A percentile compares a stretch with the other conserved stretches of the same genome.
These are phyloP conservation scores for Apiospora rasikravindrae DNA, from an alignment of 2,329 filamentous ascomycete species.

Conservation along the genomic window DNA sequence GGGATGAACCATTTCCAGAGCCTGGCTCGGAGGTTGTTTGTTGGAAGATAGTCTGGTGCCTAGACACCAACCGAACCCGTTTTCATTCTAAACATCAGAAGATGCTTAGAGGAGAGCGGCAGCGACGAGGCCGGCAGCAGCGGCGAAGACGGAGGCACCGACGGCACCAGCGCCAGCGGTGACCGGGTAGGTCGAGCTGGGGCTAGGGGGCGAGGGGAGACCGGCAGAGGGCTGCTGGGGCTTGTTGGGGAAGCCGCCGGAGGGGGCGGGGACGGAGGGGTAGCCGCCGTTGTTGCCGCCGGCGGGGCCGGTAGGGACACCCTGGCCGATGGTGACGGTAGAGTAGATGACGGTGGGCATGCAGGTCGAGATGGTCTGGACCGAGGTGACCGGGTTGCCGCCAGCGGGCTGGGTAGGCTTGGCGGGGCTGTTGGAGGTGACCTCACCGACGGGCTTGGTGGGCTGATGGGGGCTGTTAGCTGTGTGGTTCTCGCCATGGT, in stretches of 20 bases:
- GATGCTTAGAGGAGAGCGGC: conserved; percentile 59
- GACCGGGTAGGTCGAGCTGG: conserved; percentile 39
- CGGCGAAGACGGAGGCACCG: conserved; percentile 61
- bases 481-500: not conserved
- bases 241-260: conserved; percentile 33
- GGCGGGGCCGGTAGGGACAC: conserved; percentile 51
- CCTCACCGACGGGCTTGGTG: not conserved
- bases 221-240: conserved; percentile 30
- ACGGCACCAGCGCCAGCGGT: conserved; percentile 60
- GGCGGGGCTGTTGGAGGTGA: conserved; percentile 10
- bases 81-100: not conserved
- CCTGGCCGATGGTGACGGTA: conserved; percentile 61
- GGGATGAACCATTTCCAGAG: conserved; percentile 13
- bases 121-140: conserved; percentile 58
- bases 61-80: not conserved
- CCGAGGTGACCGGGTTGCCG: conserved; percentile 20
- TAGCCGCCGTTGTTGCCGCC: conserved; percentile 37
- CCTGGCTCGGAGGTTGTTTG: conserved; percentile 2
- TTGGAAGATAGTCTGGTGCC: not conserved
- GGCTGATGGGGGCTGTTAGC: not conserved
- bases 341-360: conserved; percentile 32
- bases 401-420: conserved; percentile 22
- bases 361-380: conserved; percentile 32
- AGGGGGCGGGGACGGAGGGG: conserved; percentile 46
- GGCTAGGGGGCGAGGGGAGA: conserved; percentile 36